Evolutionary conservation across 345 rosid species (phyloP).

Genomic region (Gynandropsis gynandra): DNA sequence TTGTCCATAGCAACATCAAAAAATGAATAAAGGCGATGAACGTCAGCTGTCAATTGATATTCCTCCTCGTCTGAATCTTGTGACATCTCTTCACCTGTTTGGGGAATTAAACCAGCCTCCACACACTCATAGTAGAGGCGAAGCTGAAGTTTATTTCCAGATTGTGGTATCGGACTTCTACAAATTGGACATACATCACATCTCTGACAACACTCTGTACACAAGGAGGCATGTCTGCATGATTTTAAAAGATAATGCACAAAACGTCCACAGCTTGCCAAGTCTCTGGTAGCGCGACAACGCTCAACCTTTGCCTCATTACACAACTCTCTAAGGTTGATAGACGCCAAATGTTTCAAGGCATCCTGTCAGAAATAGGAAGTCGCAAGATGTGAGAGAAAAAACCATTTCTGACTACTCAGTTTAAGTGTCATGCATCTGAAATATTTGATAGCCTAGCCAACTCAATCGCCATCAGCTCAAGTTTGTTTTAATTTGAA

Average conservation of each 20-base stretch:
- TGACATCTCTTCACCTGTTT: slow-evolving; percentile 44
- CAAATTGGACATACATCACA: slow-evolving; percentile 90
- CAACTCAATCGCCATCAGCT: neutral
- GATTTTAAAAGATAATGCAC: slow-evolving; percentile 60
- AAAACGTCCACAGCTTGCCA: slow-evolving; percentile 75
- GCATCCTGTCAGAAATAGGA: slow-evolving; percentile 58
- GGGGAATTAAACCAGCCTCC: slow-evolving; percentile 74
- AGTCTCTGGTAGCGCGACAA: slow-evolving; percentile 92
- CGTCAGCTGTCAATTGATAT: slow-evolving; percentile 54
- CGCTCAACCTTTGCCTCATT: slow-evolving; percentile 80
- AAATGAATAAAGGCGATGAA: slow-evolving; percentile 75
- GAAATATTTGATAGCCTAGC: neutral
- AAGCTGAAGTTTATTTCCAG: slow-evolving; percentile 35
- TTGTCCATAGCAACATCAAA: slow-evolving; percentile 89
- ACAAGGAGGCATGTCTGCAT: slow-evolving; percentile 91
- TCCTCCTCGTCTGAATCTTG: slow-evolving; percentile 53
- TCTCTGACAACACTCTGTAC: slow-evolving; percentile 73
- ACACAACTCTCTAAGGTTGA: slow-evolving; percentile 64
- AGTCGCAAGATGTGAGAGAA: neutral
- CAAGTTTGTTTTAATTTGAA: neutral
- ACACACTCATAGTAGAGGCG: slow-evolving; percentile 80
- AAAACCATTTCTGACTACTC: neutral
- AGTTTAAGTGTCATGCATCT: neutral
- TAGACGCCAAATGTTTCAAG: slow-evolving; percentile 63
- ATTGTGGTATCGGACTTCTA: slow-evolving; percentile 43